Evolutionary conservation across 108 stramenopile species (phyloP), one percentile per base, ranked within the genome.

Genomic region (Pseudonitzschia multistriata): DNA sequence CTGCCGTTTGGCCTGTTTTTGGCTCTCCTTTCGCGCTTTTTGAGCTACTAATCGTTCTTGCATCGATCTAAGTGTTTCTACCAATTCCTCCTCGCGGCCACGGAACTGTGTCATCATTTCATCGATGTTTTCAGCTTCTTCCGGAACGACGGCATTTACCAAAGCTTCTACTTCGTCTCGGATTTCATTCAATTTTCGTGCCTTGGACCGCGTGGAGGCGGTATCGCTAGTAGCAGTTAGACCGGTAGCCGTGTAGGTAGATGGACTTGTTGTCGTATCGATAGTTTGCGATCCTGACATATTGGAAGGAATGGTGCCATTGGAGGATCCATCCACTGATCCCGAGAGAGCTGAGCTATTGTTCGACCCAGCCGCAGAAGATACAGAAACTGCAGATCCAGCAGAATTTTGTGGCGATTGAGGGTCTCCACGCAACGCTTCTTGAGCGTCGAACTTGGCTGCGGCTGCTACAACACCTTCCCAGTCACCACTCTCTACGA

Each of bases 101-200:
- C 86, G 86, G 72, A 94, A 94, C 67, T 94, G 90, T 11, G 75
- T 77, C 75, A 94, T 80, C 93, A 94, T 94, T 72, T 92, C 93
- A 48, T 94, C 89, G 22, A 94, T 79, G 77, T 94, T 94, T 50
- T 92, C 93, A 29, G 86, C 77, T 67, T 94, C 93, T 64, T 94
- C 93, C 0, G 93, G 93, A 29, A 92, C 90, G 36, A 92, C 90
- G 17, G 84, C 85, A 35, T 81, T 74, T 11, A 94, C 89, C 19
- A 94, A 73, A 0, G 79, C 82, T 70, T 87, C 90, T 15, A 94
- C 89, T 76, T 94, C 90, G 1, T 79, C 85, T 47, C 90, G 76
- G 62, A 84, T 81, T 67, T 88, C 91, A 49, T 73, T 80, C 36
- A 83, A 81, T 54, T 78, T 78, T 11, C 63, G 70, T 25, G 71